phyloP scores from a whole-genome alignment of 1,284 basidiomycete genomes.

The Caloboletus inedulis region DNA sequence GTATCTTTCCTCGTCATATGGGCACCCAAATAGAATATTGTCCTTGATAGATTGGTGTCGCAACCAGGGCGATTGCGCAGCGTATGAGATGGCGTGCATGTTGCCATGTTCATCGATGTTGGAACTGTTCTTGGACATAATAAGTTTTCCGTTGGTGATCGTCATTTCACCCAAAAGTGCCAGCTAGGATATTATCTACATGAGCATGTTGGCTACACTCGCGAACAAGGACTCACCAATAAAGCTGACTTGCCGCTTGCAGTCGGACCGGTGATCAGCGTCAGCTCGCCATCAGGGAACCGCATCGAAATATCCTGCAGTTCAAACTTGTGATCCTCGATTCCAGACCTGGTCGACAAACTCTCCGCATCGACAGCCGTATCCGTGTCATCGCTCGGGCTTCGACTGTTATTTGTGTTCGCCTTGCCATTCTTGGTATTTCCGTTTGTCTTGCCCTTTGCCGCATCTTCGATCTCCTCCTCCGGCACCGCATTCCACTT shows the following conservation, averaged over 20 bases:
- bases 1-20: constrained; percentile 42
- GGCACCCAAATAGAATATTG: constrained; percentile 48
- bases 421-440: constrained; percentile 7
- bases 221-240: constrained; percentile 20
- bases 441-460: constrained; percentile 13
- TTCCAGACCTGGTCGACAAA: constrained; percentile 13
- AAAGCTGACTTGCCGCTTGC: constrained; percentile 64
- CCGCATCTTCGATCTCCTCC: constrained; percentile 5
- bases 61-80: constrained; percentile 60
- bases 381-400: constrained; percentile 8
- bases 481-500: constrained; percentile 54
- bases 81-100: constrained; percentile 53
- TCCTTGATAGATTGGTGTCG: constrained; percentile 44
- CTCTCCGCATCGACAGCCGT: constrained; percentile 15
- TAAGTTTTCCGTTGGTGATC: constrained; percentile 28
- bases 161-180: constrained; percentile 36
- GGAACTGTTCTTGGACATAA: constrained; percentile 42
- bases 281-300: constrained; percentile 59
- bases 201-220: not conserved
- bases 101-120: constrained; percentile 42
- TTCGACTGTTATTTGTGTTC: not conserved
- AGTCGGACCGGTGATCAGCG: constrained; percentile 58
- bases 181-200: constrained; percentile 16
- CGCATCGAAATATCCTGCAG: constrained; percentile 52
- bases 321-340: constrained; percentile 47